phyloP scores from a whole-genome alignment of 1,139 yeast genomes.

The Martiniozyma asiatica region DNA sequence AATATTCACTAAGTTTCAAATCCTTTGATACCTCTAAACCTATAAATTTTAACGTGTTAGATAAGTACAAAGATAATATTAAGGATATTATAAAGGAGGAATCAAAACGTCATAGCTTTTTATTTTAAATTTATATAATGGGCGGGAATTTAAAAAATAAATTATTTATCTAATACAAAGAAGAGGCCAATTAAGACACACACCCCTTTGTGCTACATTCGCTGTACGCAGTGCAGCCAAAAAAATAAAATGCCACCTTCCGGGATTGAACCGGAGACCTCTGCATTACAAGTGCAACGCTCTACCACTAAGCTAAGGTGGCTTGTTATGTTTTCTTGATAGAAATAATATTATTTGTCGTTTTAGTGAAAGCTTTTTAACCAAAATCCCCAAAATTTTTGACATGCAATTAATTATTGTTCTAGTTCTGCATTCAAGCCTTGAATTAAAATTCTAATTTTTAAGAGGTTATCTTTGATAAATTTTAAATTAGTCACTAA shows the following conservation, averaged over 20 bases:
- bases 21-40: conserved; percentile 12
- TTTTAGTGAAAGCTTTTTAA: no score
- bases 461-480: no score
- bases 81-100: conserved; percentile 39
- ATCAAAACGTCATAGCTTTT: neutral
- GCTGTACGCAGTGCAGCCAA: no score
- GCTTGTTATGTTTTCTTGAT: conserved; percentile 4
- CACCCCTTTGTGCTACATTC: no score
- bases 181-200: no score
- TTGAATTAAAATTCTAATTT: no score
- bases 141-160: conserved; percentile 1
- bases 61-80: conserved; percentile 62
- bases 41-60: conserved; percentile 3
- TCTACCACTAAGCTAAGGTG: conserved; percentile 16
- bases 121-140: neutral
- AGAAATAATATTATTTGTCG: no score
- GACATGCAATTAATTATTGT: no score
- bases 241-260: conserved; percentile 9
- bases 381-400: no score
- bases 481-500: no score
- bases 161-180: neutral
- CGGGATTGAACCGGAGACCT: conserved; percentile 16
- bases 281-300: conserved; percentile 15
- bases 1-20: conserved; percentile 19
- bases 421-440: no score